A percentile compares a stretch with the other conserved stretches of the same genome.
phyloP scores from a whole-genome alignment of 1,284 basidiomycete genomes.

The Ustilago tritici region DNA sequence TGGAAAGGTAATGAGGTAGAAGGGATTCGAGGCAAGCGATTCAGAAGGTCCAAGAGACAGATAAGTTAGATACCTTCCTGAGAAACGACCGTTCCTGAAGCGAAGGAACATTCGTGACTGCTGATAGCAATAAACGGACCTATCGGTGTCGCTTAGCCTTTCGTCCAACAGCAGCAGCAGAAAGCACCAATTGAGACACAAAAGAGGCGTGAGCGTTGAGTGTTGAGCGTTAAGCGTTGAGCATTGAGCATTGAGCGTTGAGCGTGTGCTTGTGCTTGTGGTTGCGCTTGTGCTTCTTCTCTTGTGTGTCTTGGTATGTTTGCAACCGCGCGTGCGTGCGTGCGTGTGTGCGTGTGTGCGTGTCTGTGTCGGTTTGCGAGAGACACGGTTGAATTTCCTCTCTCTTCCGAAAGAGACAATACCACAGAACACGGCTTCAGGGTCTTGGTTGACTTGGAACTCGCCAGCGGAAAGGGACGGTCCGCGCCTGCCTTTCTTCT shows the following conservation, averaged over 20 bases:
- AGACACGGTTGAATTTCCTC: not conserved
- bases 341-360: constrained; percentile 13
- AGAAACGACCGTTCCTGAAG: not conserved
- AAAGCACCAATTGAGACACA: not conserved
- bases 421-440: not conserved
- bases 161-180: not conserved
- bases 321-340: constrained; percentile 4
- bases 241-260: not conserved
- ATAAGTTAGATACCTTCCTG: not conserved
- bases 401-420: not conserved
- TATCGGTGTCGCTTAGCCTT: not conserved
- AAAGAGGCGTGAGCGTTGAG: constrained; percentile 11
- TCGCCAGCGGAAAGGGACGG: not conserved
- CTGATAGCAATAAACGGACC: constrained; percentile 6
- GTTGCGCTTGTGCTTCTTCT: not conserved
- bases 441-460: not conserved
- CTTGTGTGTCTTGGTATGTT: not conserved
- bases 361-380: constrained; percentile 3
- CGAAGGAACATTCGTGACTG: not conserved
- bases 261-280: too few species aligned
- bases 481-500: not conserved
- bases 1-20: not conserved
- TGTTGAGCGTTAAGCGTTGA: constrained; percentile 1
- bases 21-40: not conserved
- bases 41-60: not conserved